These are phyloP conservation scores for Plenodomus tracheiphilus DNA, from an alignment of 2,329 filamentous ascomycete genomes.

Conservation along the genomic window DNA sequence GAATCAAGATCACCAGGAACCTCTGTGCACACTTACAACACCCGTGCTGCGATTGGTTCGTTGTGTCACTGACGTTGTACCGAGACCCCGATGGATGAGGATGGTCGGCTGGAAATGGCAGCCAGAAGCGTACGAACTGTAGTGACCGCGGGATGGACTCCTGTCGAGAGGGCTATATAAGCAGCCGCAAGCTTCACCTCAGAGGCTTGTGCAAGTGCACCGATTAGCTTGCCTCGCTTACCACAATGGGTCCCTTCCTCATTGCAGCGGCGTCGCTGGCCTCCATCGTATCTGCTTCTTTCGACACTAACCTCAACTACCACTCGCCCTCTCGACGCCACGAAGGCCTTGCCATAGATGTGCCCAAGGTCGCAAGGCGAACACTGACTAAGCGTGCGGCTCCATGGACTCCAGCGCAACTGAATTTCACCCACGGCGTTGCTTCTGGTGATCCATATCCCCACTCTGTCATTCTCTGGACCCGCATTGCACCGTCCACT, in stretches of 20 bases:
- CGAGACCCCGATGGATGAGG: background rate
- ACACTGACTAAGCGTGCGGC: constrained; percentile 32
- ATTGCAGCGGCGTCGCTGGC: constrained; percentile 18
- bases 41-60: constrained; percentile 2
- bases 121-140: background rate
- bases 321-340: constrained; percentile 66
- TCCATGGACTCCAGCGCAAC: constrained; percentile 44
- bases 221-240: background rate
- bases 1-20: constrained; percentile 13
- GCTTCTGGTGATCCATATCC: constrained; percentile 52
- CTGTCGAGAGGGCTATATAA: background rate
- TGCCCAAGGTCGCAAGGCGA: constrained; percentile 62
- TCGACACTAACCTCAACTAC: constrained; percentile 64
- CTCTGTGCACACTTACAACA: constrained; percentile 14
- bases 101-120: background rate
- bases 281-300: constrained; percentile 22
- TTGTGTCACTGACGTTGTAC: background rate
- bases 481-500: constrained; percentile 41
- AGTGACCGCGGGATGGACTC: background rate
- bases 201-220: background rate
- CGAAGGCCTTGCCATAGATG: constrained; percentile 63
- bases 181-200: background rate
- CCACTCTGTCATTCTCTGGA: constrained; percentile 44
- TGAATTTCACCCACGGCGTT: constrained; percentile 51
- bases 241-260: constrained; percentile 19